Percentiles rank a stretch among this genome's conserved stretches.
phyloP scores from a whole-genome alignment of 2,329 filamentous ascomycete genomes.

The Macrophomina pseudophaseolina region DNA sequence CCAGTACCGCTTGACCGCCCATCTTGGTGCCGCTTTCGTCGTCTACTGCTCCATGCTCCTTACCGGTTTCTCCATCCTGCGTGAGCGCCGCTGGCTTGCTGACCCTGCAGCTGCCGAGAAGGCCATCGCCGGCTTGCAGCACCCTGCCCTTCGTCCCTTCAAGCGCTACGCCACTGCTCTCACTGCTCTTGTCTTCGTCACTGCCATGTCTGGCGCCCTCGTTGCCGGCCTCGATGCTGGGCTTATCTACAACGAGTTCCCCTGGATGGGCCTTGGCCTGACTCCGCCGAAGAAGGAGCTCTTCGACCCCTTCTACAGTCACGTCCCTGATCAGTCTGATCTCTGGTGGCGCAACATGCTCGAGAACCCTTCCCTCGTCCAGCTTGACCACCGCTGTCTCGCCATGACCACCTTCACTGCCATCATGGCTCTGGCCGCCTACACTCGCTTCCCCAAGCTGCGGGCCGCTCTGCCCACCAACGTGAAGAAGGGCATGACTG shows the following conservation, averaged over 20 bases:
- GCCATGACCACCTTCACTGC: conserved; percentile 87
- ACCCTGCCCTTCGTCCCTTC: conserved; percentile 73
- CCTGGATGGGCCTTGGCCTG: conserved; percentile 86
- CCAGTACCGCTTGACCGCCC: conserved; percentile 89
- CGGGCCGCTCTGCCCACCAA: conserved; percentile 61
- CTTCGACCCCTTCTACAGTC: conserved; percentile 83
- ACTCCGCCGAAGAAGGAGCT: conserved; percentile 83
- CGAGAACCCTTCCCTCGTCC: conserved; percentile 94
- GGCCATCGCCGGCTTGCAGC: conserved; percentile 65
- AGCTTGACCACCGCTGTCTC: conserved; percentile 92
- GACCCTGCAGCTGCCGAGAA: conserved; percentile 68
- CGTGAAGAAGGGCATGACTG: conserved; percentile 75
- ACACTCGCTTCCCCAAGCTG: conserved; percentile 71
- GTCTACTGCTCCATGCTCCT: conserved; percentile 96
- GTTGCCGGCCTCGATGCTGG: conserved; percentile 96
- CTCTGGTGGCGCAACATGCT: conserved; percentile 97
- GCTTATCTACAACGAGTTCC: conserved; percentile 98
- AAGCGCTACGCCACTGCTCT: conserved; percentile 74
- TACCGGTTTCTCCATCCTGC: conserved; percentile 83
- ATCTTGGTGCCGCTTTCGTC: conserved; percentile 86
- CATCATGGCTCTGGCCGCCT: conserved; percentile 80
- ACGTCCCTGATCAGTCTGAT: conserved; percentile 77
- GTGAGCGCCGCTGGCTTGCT: conserved; percentile 68
- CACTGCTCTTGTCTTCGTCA: conserved; percentile 78
- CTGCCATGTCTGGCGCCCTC: conserved; percentile 90